Base-by-base conservation (phyloP, 331 rosid species). In the Acacia concinna region DNA sequence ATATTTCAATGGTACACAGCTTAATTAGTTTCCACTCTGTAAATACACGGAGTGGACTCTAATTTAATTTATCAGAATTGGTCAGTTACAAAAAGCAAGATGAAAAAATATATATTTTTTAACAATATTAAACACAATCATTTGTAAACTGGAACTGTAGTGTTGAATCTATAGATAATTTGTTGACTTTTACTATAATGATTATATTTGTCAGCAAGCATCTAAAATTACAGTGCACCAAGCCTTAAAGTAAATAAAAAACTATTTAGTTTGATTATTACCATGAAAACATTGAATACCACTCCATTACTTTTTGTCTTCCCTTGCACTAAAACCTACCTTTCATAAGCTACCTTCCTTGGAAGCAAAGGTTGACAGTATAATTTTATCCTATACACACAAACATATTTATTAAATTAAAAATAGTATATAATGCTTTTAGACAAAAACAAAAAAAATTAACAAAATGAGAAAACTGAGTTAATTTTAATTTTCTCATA, bases 311-410 rank as follows among this genome's bases (percentile, higher is more conserved):
- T 70, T 51, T 43, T 43, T 70, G 51, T 77, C 60, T 78, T 74
- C 63, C 43, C 54, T 68, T 68, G 31, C 71, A 78, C 57, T 43
- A 18, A 44, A 70, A 44, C 60, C 52, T 11, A 27, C 66, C 68
- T 70, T 31, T 15, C 54, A 68, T 41, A 27, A 52, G 76, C 20
- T 37, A 31, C 69, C 41, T 85, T 74, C 68, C 86, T 59, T 79
- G 57, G 64, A 82, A 86, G 70, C 76, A 86, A 86, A 82, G 86
- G 62, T 43, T 79, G 31, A 70, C 31, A 69, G n/a, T 15, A 44
- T 43, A 25, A 44, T 70, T 25, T 43, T 49, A n/a, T 23, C 31
- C 28, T 4, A 51, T 7, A 47, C 9, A 47, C 25, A 51, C 38
- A 21, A 8, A 1, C 30, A 56, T 2, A 56, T 57, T 6, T 13